Evolutionary conservation across 2,329 filamentous ascomycete species (phyloP).

Genomic region (Penicillium sp.): DNA sequence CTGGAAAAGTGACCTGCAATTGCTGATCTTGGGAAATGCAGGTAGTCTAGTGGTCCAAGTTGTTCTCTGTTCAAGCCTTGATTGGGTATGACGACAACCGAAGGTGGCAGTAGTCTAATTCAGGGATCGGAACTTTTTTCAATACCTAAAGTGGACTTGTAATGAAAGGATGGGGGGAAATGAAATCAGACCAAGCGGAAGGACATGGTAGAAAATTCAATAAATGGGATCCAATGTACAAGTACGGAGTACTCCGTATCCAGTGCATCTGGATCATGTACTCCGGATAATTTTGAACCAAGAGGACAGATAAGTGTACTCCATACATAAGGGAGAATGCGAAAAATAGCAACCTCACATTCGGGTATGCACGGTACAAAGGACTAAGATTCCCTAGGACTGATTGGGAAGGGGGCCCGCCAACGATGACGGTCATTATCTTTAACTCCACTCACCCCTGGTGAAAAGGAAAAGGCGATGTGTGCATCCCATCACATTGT

Average conservation of each 20-base stretch:
- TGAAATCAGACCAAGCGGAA: neutral
- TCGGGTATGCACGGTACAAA: conserved; percentile 25
- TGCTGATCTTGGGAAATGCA: conserved; percentile 19
- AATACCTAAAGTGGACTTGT: neutral
- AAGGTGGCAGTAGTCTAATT: conserved; percentile 1
- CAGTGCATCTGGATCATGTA: conserved; percentile 24
- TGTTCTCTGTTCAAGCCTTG: neutral
- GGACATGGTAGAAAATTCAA: too few relatives aligned
- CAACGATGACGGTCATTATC: conserved; percentile 20
- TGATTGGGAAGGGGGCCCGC: conserved; percentile 16
- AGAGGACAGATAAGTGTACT: neutral
- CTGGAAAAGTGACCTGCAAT: conserved; percentile 11
- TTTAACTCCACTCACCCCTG: conserved; percentile 19
- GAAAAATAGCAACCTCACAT: conserved; percentile 13
- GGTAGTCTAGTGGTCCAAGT: conserved; percentile 5
- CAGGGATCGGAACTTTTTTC: conserved; percentile 19
- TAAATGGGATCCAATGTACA: too few relatives aligned
- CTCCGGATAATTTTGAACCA: conserved; percentile 18
- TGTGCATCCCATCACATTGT: conserved; percentile 25
- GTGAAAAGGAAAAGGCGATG: conserved; percentile 13
- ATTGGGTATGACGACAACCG: neutral
- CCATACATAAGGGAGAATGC: neutral
- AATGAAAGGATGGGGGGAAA: too few relatives aligned
- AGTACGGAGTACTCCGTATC: neutral
- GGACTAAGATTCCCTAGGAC: conserved; percentile 14